Conservation (phyloP, 768 basidiomycete species). For the Phaeotremella fagi region DNA sequence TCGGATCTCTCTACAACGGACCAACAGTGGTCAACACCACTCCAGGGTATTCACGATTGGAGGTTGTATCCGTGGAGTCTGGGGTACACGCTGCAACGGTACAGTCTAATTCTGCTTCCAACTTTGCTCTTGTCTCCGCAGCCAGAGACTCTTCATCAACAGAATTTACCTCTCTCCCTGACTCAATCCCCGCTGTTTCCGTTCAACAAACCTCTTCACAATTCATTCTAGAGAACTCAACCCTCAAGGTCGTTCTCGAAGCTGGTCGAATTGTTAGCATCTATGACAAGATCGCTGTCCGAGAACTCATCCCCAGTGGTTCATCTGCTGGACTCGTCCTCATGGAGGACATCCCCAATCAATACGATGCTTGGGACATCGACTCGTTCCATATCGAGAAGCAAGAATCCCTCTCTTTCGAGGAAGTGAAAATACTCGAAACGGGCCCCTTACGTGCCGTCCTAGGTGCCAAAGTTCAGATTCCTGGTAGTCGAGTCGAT, state of each 20-base stretch:
- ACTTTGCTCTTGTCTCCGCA: no score
- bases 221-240: no score
- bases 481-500: constrained; percentile 71
- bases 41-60: constrained; percentile 64
- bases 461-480: constrained; percentile 62
- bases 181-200: no score
- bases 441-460: constrained; percentile 77
- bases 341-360: constrained; percentile 68
- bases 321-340: constrained; percentile 79
- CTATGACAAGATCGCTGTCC: constrained; percentile 74
- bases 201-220: no score
- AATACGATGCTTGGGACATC: constrained; percentile 59
- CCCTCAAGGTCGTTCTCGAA: no score
- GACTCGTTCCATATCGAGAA: constrained; percentile 92
- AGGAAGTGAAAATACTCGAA: constrained; percentile 63
- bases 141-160: constrained; percentile 46
- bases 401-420: constrained; percentile 65
- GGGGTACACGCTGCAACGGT: no score
- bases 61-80: no score
- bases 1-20: constrained; percentile 55
- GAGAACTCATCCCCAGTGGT: constrained; percentile 73
- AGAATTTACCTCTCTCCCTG: constrained; percentile 63
- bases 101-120: no score
- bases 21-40: constrained; percentile 74
- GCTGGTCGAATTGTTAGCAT: constrained; percentile 81